A percentile compares a stretch with the other conserved stretches of the same genome.
These are phyloP conservation scores for Pyrenochaeta sp. DNA, from an alignment of 2,329 filamentous ascomycete species.

Conservation along the genomic window DNA sequence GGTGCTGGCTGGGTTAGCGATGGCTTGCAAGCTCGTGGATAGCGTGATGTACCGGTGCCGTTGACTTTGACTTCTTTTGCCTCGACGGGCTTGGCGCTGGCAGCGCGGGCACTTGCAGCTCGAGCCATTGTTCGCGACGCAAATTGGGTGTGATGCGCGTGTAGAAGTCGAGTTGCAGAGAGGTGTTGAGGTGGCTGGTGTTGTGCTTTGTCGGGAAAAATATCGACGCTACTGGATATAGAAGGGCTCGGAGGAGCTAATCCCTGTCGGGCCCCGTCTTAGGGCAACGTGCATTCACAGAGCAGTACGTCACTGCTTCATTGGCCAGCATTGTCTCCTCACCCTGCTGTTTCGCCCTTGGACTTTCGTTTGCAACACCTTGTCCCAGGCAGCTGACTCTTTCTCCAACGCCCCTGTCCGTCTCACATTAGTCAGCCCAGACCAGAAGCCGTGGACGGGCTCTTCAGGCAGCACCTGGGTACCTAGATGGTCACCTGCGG, in stretches of 20 bases:
- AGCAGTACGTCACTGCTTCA: constrained; percentile 18
- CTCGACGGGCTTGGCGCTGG: constrained; percentile 35
- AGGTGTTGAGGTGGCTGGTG: constrained; percentile 30
- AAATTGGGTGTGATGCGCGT: constrained; percentile 21
- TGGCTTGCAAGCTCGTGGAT: constrained; percentile 13
- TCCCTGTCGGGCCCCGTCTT: not conserved
- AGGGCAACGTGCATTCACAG: constrained; percentile 15
- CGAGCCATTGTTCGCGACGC: constrained; percentile 37
- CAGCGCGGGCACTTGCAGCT: constrained; percentile 34
- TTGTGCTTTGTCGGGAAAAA: constrained; percentile 23
- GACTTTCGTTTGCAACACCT: too few relatives aligned
- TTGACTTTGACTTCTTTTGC: constrained; percentile 37
- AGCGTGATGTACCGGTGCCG: constrained; percentile 39
- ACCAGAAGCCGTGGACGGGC: constrained; percentile 1
- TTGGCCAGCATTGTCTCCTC: constrained; percentile 15
- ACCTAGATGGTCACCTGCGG: constrained; percentile 28
- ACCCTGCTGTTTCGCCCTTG: constrained; percentile 1
- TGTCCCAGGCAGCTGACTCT: constrained; percentile 1
- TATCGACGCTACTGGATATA: constrained; percentile 1
- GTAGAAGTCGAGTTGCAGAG: constrained; percentile 15
- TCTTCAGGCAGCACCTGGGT: constrained; percentile 13
- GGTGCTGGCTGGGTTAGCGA: constrained; percentile 23
- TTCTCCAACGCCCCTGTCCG: not conserved
- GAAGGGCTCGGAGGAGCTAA: constrained; percentile 10
- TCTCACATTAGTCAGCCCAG: constrained; percentile 9